phyloP scores from a whole-genome alignment of 1,284 basidiomycete species.

The Ganoderma sinense region DNA sequence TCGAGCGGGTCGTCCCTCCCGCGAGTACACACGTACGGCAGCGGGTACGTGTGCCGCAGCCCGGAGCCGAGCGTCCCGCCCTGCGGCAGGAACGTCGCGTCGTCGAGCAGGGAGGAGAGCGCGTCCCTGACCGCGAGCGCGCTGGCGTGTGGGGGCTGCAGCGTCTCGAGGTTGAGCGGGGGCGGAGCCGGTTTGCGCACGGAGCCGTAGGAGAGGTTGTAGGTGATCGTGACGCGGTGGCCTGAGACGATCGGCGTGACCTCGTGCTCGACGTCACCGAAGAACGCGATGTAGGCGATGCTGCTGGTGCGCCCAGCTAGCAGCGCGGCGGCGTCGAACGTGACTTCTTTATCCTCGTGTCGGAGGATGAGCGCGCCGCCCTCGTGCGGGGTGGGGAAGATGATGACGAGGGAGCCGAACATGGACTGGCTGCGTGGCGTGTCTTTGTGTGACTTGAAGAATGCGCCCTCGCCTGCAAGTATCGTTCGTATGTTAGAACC shows the following conservation, averaged over 20 bases:
- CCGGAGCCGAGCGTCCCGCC: conserved; percentile 48
- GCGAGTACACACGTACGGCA: conserved; percentile 12
- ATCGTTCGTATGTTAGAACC: not conserved
- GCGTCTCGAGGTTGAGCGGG: not conserved
- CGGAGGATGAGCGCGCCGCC: conserved; percentile 48
- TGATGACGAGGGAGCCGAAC: conserved; percentile 55
- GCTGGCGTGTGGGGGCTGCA: conserved; percentile 1
- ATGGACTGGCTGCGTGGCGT: conserved; percentile 46
- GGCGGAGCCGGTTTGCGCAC: not conserved
- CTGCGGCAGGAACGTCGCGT: conserved; percentile 37
- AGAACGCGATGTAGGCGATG: conserved; percentile 47
- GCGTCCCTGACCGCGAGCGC: conserved; percentile 7
- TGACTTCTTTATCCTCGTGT: conserved; percentile 39
- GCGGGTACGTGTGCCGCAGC: conserved; percentile 41
- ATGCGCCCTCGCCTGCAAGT: conserved; percentile 42
- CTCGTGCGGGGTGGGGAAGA: conserved; percentile 47
- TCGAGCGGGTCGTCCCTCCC: not conserved
- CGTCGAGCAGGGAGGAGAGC: conserved; percentile 33
- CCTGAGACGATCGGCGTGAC: conserved; percentile 48
- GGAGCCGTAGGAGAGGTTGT: conserved; percentile 43
- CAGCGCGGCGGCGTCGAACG: conserved; percentile 38
- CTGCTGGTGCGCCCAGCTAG: conserved; percentile 8
- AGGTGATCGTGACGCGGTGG: conserved; percentile 52
- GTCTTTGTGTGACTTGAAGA: conserved; percentile 50
- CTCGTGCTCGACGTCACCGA: conserved; percentile 54